A percentile compares a stretch with the other conserved stretches of the same genome.
Conservation (phyloP, 768 basidiomycete genomes). For the Collybia sordida region DNA sequence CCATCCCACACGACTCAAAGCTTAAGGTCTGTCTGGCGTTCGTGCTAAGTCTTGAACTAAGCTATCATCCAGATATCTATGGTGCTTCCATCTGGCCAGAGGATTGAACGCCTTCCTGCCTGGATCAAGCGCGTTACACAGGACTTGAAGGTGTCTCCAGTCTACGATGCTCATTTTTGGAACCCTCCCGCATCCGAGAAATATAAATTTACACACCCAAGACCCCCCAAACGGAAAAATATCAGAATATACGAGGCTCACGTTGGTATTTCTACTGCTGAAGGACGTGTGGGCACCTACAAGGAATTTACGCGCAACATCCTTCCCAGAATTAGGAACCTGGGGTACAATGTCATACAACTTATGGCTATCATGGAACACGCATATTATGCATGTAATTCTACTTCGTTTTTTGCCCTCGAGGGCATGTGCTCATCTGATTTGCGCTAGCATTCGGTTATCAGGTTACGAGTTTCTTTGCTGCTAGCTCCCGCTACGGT, state of each 20-base stretch:
- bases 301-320: conserved; percentile 89
- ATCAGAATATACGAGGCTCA: conserved; percentile 95
- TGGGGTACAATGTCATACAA: conserved; percentile 97
- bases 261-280: conserved; percentile 92
- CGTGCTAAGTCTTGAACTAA: conserved; percentile 3
- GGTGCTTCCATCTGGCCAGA: conserved; percentile 72
- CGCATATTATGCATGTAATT: conserved; percentile 95
- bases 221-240: conserved; percentile 64
- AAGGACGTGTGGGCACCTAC: conserved; percentile 89
- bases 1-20: conserved; percentile 94
- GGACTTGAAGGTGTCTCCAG: conserved; percentile 82
- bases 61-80: conserved; percentile 75
- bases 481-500: conserved; percentile 94
- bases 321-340: conserved; percentile 82
- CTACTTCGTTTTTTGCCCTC: conserved; percentile 10
- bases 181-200: conserved; percentile 75
- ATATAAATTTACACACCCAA: conserved; percentile 81
- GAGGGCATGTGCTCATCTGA: conserved; percentile 7
- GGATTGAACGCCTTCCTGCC: conserved; percentile 89
- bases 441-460: conserved; percentile 86
- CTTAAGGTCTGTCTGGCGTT: conserved; percentile 65
- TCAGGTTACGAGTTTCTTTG: conserved; percentile 97
- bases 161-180: conserved; percentile 99
- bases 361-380: conserved; percentile 99
- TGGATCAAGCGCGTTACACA: conserved; percentile 98